phyloP scores from a whole-genome alignment of 768 basidiomycete genomes.

The Mycena sanguinolenta region DNA sequence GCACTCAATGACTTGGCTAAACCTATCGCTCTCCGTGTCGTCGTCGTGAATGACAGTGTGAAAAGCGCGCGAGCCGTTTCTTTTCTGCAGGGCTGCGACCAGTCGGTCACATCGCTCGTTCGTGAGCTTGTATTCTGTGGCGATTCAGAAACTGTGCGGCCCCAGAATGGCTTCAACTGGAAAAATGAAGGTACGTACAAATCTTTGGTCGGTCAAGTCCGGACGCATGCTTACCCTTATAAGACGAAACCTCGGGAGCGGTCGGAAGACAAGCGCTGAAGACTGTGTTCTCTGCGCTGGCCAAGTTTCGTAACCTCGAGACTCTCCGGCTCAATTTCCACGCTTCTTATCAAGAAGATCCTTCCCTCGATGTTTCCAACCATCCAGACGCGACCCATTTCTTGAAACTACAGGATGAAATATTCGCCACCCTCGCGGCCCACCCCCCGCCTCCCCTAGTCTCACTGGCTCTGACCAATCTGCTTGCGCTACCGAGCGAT shows the following conservation, averaged over 20 bases:
- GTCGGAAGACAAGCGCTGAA: not conserved
- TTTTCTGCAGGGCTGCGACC: slow-evolving; percentile 19
- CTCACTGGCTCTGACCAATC: slow-evolving; percentile 10
- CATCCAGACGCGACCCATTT: slow-evolving; percentile 23
- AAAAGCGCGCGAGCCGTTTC: too few relatives aligned
- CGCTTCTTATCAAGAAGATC: slow-evolving; percentile 4
- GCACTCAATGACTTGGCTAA: not conserved
- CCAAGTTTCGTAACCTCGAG: slow-evolving; percentile 6
- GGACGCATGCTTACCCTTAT: not conserved
- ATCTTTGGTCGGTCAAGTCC: not conserved
- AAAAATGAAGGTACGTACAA: not conserved
- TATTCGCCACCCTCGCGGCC: slow-evolving; percentile 22
- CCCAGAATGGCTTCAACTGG: not conserved
- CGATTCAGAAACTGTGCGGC: not conserved
- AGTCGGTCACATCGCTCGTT: slow-evolving; percentile 8
- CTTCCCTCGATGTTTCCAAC: not conserved
- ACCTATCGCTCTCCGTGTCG: not conserved
- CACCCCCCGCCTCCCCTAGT: slow-evolving; percentile 6
- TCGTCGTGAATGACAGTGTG: slow-evolving; percentile 12
- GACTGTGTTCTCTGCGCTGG: slow-evolving; percentile 5
- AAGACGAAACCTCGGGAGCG: not conserved
- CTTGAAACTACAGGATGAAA: slow-evolving; percentile 2
- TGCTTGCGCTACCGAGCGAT: slow-evolving; percentile 16
- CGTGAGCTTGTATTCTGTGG: slow-evolving; percentile 21
- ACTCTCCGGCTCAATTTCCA: slow-evolving; percentile 10